Evolutionary conservation across 169 alveolate genomes (phyloP).

Genomic region (Plasmodium malariae): DNA sequence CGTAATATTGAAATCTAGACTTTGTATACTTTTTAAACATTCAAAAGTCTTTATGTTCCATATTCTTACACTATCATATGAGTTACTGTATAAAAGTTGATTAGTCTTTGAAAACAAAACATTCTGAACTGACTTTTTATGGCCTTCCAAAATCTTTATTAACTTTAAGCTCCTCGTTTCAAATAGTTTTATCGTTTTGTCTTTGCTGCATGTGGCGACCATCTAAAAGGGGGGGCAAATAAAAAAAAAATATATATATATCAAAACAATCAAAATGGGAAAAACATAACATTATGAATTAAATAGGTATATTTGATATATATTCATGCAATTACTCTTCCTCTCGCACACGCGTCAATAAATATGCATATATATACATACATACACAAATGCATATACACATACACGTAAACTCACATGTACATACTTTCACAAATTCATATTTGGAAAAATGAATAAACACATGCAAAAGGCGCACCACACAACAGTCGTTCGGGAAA

Average conservation of each 20-base stretch:
- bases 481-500: too few species aligned
- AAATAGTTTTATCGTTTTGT: constrained; percentile 62
- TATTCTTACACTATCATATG: constrained; percentile 62
- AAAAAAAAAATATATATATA: background rate
- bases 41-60: constrained; percentile 41
- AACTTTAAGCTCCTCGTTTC: constrained; percentile 41
- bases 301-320: too few species aligned
- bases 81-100: constrained; percentile 33
- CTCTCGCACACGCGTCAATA: too few species aligned
- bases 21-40: constrained; percentile 72
- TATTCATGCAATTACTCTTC: too few species aligned
- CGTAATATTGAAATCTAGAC: constrained; percentile 66
- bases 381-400: too few species aligned
- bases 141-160: constrained; percentile 60
- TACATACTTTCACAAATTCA: background rate
- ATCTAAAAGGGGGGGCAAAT: constrained; percentile 9
- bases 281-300: too few species aligned
- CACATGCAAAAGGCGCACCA: too few species aligned
- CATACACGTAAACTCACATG: background rate
- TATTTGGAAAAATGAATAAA: background rate
- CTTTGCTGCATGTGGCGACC: constrained; percentile 74
- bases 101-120: constrained; percentile 41
- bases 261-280: too few species aligned
- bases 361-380: too few species aligned
- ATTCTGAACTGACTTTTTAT: constrained; percentile 68